Conservation (phyloP, 345 rosid species). For the Abelmoschus esculentus region DNA sequence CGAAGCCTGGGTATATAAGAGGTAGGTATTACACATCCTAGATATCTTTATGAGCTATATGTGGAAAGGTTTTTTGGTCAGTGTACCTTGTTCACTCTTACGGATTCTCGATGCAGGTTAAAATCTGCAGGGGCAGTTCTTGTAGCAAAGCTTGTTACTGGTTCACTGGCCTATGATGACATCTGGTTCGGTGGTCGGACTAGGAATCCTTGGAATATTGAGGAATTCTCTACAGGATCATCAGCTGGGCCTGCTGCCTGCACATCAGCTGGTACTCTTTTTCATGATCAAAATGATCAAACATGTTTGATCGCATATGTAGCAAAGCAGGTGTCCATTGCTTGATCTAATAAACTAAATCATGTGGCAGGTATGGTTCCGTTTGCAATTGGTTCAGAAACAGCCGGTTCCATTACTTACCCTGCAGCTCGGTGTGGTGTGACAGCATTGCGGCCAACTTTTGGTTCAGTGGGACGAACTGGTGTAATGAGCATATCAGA, state of each 20-base stretch:
- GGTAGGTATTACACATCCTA: conserved; percentile 24
- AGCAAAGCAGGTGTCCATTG: neutral
- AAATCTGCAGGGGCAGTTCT: conserved; percentile 52
- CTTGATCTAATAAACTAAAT: too few species aligned
- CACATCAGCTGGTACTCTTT: conserved; percentile 29
- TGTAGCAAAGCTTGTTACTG: conserved; percentile 78
- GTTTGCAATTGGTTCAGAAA: conserved; percentile 90
- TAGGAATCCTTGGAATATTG: conserved; percentile 89
- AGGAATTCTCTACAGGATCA: conserved; percentile 83
- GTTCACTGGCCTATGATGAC: conserved; percentile 83
- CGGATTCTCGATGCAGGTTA: conserved; percentile 30
- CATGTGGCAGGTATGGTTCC: conserved; percentile 55
- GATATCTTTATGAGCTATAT: neutral
- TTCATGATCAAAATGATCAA: too few species aligned
- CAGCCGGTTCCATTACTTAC: conserved; percentile 77
- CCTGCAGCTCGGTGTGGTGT: conserved; percentile 47
- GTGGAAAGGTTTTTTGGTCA: neutral
- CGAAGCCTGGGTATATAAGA: conserved; percentile 87
- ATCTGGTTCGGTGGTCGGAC: conserved; percentile 89
- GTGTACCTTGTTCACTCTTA: neutral
- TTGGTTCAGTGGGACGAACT: neutral
- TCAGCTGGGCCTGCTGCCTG: conserved; percentile 49
- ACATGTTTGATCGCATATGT: neutral
- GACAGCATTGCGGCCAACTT: neutral
- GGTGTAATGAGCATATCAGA: conserved; percentile 30